A percentile compares a stretch with the other conserved stretches of the same genome.
Evolutionary conservation across 2,329 filamentous ascomycete species (phyloP).

Genomic region (Aspergillus udagawae): DNA sequence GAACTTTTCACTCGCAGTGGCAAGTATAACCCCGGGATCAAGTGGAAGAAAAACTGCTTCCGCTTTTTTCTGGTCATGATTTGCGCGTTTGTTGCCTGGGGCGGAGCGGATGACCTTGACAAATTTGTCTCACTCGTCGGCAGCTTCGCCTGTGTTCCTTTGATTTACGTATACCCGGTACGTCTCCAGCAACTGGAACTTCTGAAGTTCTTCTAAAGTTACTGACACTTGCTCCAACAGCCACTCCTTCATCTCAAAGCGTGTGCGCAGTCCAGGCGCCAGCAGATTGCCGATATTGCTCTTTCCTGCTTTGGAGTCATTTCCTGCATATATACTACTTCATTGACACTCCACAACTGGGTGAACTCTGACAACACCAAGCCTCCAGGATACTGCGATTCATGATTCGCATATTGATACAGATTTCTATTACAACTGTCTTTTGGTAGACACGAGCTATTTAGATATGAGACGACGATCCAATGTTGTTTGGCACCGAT

Average conservation of each 20-base stretch:
- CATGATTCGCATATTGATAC: conserved; percentile 11
- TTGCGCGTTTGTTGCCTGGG: conserved; percentile 85
- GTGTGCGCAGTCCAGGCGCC: conserved; percentile 65
- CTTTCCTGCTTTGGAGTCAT: conserved; percentile 78
- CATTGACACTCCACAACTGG: conserved; percentile 84
- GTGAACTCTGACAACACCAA: conserved; percentile 54
- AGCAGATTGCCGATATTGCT: conserved; percentile 67
- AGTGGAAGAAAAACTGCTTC: conserved; percentile 99
- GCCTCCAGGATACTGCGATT: conserved; percentile 62
- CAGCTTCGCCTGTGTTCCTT: conserved; percentile 93
- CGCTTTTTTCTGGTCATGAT: conserved; percentile 87
- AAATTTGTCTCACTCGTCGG: conserved; percentile 96
- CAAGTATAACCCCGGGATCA: conserved; percentile 97
- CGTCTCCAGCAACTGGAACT: conserved; percentile 39
- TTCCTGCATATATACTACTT: conserved; percentile 89
- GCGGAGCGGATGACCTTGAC: conserved; percentile 86
- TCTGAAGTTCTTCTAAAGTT: neutral
- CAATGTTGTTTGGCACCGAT: neutral
- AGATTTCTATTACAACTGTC: neutral
- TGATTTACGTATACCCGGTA: conserved; percentile 97
- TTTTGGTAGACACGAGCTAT: neutral
- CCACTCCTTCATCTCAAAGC: conserved; percentile 84
- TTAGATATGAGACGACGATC: neutral
- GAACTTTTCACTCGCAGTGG: conserved; percentile 89
- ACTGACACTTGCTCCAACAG: conserved; percentile 43